A percentile compares a stretch with the other conserved stretches of the same genome.
phyloP scores from a whole-genome alignment of 169 alveolate species.

The Plasmodium fragile region DNA sequence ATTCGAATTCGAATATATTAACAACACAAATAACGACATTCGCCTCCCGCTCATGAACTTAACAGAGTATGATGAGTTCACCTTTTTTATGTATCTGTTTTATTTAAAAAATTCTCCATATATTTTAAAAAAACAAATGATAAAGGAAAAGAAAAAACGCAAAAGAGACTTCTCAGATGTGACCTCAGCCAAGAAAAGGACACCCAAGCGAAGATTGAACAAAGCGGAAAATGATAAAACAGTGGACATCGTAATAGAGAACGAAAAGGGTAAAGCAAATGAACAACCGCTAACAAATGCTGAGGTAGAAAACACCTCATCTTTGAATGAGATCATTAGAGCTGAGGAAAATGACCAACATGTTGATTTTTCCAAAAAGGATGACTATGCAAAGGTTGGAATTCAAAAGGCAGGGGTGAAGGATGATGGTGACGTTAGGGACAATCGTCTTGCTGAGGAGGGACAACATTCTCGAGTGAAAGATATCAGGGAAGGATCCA shows the following conservation, averaged over 20 bases:
- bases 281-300: conserved; percentile 1
- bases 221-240: conserved; percentile 28
- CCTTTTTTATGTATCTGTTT: conserved; percentile 70
- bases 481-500: neutral
- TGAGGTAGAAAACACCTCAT: neutral
- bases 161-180: conserved; percentile 61
- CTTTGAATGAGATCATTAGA: neutral
- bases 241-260: conserved; percentile 2
- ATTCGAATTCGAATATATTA: conserved; percentile 63
- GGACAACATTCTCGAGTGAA: neutral
- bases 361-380: neutral
- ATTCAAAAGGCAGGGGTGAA: neutral
- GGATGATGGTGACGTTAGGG: neutral
- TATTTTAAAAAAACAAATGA: conserved; percentile 70
- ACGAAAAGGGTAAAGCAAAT: conserved; percentile 14
- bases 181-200: conserved; percentile 52
- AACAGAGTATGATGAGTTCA: conserved; percentile 60
- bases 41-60: conserved; percentile 42
- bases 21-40: conserved; percentile 32
- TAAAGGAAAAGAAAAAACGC: conserved; percentile 64
- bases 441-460: neutral
- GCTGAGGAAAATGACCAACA: neutral
- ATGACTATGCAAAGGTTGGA: neutral
- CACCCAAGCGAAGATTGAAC: conserved; percentile 49
- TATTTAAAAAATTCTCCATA: conserved; percentile 53